Evolutionary conservation across 108 stramenopile species (phyloP), one percentile per base, ranked within the genome.

Genomic region (Cyclostephanos tholiformis): DNA sequence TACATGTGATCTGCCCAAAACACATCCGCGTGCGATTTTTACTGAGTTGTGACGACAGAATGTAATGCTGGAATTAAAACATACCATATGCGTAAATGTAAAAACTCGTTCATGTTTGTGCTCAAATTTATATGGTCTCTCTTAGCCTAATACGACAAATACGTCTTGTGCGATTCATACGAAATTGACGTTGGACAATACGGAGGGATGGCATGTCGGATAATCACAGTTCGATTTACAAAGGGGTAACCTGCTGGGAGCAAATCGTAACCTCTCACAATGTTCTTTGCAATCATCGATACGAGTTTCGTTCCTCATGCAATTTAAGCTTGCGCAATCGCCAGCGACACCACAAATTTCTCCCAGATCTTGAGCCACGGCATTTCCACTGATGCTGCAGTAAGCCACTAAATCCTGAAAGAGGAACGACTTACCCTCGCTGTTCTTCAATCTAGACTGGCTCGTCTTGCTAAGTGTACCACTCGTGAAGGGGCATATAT

Each of bases 291-390:
- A 66, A 23, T 66, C 23, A 4, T 43, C 48, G 23, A 66, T 30
- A 26, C 48, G 20, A n/a, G 16, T n/a, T 19, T 6, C 23, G 35
- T 35, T 32, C 27, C 32, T 41, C 43, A 11, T 7, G 12, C 65
- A 65, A 14, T 29, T 26, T 16, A 65, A 65, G 25, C 65, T 46
- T 32, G 44, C 65, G 12, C 65, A 65, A 65, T 65, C 65, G 35
- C 22, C 30, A n/a, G 12, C 20, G 3, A 66, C 17, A 19, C 29
- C 65, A 49, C 65, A 51, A 27, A 66, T 49, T 4, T 35, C n/a
- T 19, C 65, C 65, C 49, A 41, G 22, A 8, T 16, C 10, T 51
- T 66, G 49, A 52, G 50, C 30, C 14, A 66, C 27, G 1, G 49
- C 65, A 51, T 51, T 25, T 30, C 65, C 65, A 12, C 27, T 17